Conservation (phyloP, 2,329 filamentous ascomycete species). For the Gnomoniopsis smithogilvyi region DNA sequence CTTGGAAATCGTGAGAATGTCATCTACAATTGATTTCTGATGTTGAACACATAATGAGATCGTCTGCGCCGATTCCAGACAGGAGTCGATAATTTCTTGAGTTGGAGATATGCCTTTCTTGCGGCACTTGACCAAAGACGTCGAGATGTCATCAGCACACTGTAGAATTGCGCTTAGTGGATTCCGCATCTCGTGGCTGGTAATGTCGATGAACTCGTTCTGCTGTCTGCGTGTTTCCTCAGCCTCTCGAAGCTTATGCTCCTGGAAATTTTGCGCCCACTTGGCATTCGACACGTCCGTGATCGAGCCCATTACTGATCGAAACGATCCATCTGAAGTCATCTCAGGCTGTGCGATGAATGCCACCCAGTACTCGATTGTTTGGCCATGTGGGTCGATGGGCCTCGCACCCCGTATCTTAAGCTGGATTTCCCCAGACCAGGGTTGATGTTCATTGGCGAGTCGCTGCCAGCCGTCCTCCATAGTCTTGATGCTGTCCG, state of each 20-base stretch:
- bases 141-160: slow-evolving; percentile 51
- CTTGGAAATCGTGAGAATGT: slow-evolving; percentile 47
- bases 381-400: slow-evolving; percentile 32
- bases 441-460: slow-evolving; percentile 30
- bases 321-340: slow-evolving; percentile 29
- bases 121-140: slow-evolving; percentile 21
- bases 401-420: slow-evolving; percentile 29
- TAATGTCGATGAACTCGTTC: slow-evolving; percentile 53
- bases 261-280: slow-evolving; percentile 37
- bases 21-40: slow-evolving; percentile 50
- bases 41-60: slow-evolving; percentile 56
- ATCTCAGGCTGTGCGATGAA: slow-evolving; percentile 33
- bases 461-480: slow-evolving; percentile 36
- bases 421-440: slow-evolving; percentile 40
- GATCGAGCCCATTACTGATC: slow-evolving; percentile 38
- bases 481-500: slow-evolving; percentile 29
- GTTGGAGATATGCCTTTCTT: slow-evolving; percentile 23
- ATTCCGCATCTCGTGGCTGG: slow-evolving; percentile 51
- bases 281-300: slow-evolving; percentile 43
- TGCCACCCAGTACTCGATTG: slow-evolving; percentile 42
- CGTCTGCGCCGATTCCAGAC: slow-evolving; percentile 53
- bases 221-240: slow-evolving; percentile 44
- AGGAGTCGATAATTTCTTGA: slow-evolving; percentile 39
- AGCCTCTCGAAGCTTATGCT: slow-evolving; percentile 32
- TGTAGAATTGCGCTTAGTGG: slow-evolving; percentile 54